Evolutionary conservation across 139 green algal species (phyloP), one percentile per base, ranked within the genome.

Genomic region (Microglena sp.): DNA sequence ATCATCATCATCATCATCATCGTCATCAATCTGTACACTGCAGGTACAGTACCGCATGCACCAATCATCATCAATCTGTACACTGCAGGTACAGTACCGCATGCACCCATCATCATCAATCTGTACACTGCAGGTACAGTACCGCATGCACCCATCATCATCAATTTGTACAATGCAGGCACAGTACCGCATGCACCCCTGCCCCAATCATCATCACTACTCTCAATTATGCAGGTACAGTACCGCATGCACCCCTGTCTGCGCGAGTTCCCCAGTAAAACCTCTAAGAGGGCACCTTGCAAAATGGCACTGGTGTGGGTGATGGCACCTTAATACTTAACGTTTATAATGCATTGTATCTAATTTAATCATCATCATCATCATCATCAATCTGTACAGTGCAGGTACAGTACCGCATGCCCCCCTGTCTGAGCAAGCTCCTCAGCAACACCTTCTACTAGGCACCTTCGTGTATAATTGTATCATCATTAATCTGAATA

Each of bases 151-250:
- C 40, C 40, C 40, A 24, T 50, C 11, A 11, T 50, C 18, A 11
- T 50, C 40, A 24, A 18, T 24, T 11, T 50, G 11, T 18, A 50
- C 40, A 50, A 50, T 50, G 18, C 67, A 79, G 70, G 87, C 96
- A 27, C 92, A 98, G 74, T 98, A 99, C 77, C 87, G 93, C 73
- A 99, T 99, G 93, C 93, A 99, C 80, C 93, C 93, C 30, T 88
- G 79, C 66, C 77, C 98, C 30, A 92, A 79, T 33, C n/a, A 50
- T 18, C 40, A 11, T 50, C 40, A 24, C 40, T 24, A 11, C 40
- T 50, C 40, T 11, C 40, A 50, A 11, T 18, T 5, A n/a, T 69
- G 31, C 67, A 79, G 70, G 87, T 97, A 27, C 92, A 98, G 74
- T 98, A 98, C 77, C 87, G 93, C 72, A 98, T 98, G 93, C 93